Conservation (phyloP, 768 basidiomycete genomes). For the Mycena galopus region DNA sequence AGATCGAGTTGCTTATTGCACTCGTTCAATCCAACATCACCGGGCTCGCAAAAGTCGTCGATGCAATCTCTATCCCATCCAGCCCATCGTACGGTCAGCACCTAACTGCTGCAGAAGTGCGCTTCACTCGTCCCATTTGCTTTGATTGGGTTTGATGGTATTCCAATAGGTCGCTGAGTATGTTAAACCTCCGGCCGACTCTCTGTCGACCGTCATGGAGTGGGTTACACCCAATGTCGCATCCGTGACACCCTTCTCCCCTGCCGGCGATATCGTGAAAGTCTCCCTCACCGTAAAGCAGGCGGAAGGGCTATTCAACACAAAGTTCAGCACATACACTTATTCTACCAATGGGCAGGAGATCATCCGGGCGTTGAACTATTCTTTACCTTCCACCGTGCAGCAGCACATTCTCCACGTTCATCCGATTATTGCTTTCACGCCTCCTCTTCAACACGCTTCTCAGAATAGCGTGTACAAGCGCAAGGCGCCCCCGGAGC, state of each 20-base stretch:
- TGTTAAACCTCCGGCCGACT: constrained; percentile 1
- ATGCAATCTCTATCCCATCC: constrained; percentile 2
- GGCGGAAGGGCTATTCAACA: constrained; percentile 12
- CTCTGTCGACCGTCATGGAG: constrained; percentile 1
- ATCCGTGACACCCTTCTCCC: constrained; percentile 3
- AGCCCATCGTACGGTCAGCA: constrained; percentile 2
- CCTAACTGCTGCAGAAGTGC: constrained; percentile 7
- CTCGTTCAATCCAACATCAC: constrained; percentile 13
- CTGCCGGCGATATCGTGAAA: constrained; percentile 15
- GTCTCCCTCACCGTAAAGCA: constrained; percentile 15
- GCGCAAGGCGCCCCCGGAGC: constrained; percentile 5
- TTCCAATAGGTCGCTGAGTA: constrained; percentile 9
- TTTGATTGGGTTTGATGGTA: background rate
- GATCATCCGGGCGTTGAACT: constrained; percentile 16
- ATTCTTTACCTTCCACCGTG: constrained; percentile 5
- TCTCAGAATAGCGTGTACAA: constrained; percentile 4
- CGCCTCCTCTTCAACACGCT: background rate
- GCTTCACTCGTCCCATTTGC: background rate
- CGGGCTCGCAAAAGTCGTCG: constrained; percentile 6
- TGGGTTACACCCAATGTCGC: constrained; percentile 9
- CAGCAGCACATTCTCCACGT: constrained; percentile 5
- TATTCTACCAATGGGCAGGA: constrained; percentile 1
- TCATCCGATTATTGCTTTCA: constrained; percentile 7
- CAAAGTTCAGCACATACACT: constrained; percentile 13
- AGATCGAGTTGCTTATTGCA: constrained; percentile 8